Evolutionary conservation across 2,329 filamentous ascomycete species (phyloP).

Genomic region (Metarhizium humberi): DNA sequence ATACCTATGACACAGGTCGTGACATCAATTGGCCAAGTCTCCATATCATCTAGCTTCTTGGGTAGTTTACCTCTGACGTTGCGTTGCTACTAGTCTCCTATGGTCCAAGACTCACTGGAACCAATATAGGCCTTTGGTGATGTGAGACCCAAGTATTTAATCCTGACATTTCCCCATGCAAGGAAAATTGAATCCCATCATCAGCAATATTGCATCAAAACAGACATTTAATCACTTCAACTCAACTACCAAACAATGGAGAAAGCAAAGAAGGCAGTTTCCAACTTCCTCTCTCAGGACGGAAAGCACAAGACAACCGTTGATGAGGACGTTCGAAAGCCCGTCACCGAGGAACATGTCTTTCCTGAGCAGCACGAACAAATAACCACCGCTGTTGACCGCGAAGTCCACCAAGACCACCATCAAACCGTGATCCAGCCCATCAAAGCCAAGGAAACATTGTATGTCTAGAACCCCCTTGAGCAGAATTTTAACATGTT

Average conservation of each 20-base stretch:
- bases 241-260: slow-evolving; percentile 37
- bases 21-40: neutral
- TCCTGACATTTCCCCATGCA: neutral
- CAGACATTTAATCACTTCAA: neutral
- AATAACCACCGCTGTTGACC: slow-evolving; percentile 53
- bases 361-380: slow-evolving; percentile 53
- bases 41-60: neutral
- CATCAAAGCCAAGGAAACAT: slow-evolving; percentile 28
- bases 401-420: slow-evolving; percentile 63
- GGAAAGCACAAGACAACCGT: slow-evolving; percentile 64
- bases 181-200: neutral
- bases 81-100: neutral
- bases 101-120: too few relatives aligned
- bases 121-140: neutral
- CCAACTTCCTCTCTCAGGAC: slow-evolving; percentile 49
- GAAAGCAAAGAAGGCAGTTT: slow-evolving; percentile 53
- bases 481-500: neutral
- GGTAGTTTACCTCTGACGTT: neutral
- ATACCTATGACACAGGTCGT: neutral
- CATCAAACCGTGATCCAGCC: slow-evolving; percentile 64
- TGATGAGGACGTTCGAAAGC: slow-evolving; percentile 52
- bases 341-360: slow-evolving; percentile 51
- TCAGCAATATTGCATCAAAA: neutral
- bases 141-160: neutral
- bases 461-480: slow-evolving; percentile 33